Evolutionary conservation across 164 flowering plant genomes (phyloP), one percentile per base, ranked within the genome.

Genomic region (Warburgia ugandensis): DNA sequence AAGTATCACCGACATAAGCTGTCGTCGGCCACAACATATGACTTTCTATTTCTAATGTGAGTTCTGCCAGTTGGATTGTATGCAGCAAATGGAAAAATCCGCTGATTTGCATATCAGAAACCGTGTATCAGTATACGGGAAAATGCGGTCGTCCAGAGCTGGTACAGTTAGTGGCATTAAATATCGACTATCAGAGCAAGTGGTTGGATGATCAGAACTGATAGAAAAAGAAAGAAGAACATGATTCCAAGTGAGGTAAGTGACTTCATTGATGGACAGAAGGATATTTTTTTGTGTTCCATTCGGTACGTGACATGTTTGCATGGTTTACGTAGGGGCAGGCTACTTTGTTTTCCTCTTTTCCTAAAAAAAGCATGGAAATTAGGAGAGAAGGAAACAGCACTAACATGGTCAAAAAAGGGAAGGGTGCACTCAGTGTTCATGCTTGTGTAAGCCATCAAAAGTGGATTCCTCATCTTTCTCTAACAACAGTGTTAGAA

Each of bases 401-500:
- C 58, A 62, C 57, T 55, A 52, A 42, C 59, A 55, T 56, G 66
- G 72, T 66, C 73, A 63, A 64, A 68, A 71, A 67, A 36, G 3
- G 11, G 38, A 52, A 60, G 53, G 62, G 60, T 46, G 59, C 28
- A 29, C 27, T 55, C 20, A n/a, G 59, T 50, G 60, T 60, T 33
- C 32, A 59, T 58, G 63, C 72, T 63, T 58, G 44, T 68, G 71
- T 57, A 61, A 68, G 68, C 68, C 66, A 68, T 65, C 71, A 42
- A 70, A n/a, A 70, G 65, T 65, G 68, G 79, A 73, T 68, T 73
- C 77, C 60, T 59, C 68, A 60, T n/a, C n/a, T 54, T 61, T 68
- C 68, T 49, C 48, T 57, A 52, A n/a, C n/a, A n/a, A n/a, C n/a
- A n/a, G n/a, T n/a, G n/a, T n/a, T 38, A 56, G 41, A 25, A 50